Evolutionary conservation across 805 yeast genomes (phyloP), one percentile per base, ranked within the genome.

Genomic region (Yamadazyma laniorum): DNA sequence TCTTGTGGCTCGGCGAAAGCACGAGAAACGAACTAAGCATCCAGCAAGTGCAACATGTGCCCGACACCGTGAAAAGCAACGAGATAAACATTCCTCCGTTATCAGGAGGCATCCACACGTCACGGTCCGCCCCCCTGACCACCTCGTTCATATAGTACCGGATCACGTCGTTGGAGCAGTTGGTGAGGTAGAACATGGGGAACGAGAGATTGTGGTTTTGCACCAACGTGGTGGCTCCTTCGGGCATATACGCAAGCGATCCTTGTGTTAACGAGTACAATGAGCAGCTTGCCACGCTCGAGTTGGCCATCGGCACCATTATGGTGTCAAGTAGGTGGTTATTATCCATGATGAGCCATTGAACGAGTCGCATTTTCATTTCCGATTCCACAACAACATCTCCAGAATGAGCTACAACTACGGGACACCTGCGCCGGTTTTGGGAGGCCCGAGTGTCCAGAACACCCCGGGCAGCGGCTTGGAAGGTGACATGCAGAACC

Each of bases 31-130:
- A 43, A 35, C 82, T 60, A 18, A 86, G 63, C 78, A 85, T 77
- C 95, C 95, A 86, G 18, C 81, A 67, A 12, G 82, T 72, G 5
- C 78, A 76, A 43, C 79, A 77, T 14, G 76, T 65, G 0, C 80
- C 77, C 38, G 77, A 68, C 3, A 74, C 52, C n/a, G 73, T 72
- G 57, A 77, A 80, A 30, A 75, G 59, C 3, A 79, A 59, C 15
- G 73, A 70, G 28, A 68, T 66, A 42, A 65, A 64, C 15, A 66
- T 51, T 44, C 63, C 68, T n/a, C 72, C 73, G 14, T n/a, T 26
- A 18, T 34, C 25, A 7, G 25, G 25, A 22, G 25, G 17, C 4
- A 32, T 23, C n/a, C 25, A 22, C 14, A 23, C n/a, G 9, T 17
- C 23, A 2, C 13, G 18, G 11, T 14, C 14, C 5, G 23, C 19